Evolutionary conservation across 352 stramenopile genomes (phyloP), one percentile per base, ranked within the genome.

Genomic region (Globisporangium recalcitrans): DNA sequence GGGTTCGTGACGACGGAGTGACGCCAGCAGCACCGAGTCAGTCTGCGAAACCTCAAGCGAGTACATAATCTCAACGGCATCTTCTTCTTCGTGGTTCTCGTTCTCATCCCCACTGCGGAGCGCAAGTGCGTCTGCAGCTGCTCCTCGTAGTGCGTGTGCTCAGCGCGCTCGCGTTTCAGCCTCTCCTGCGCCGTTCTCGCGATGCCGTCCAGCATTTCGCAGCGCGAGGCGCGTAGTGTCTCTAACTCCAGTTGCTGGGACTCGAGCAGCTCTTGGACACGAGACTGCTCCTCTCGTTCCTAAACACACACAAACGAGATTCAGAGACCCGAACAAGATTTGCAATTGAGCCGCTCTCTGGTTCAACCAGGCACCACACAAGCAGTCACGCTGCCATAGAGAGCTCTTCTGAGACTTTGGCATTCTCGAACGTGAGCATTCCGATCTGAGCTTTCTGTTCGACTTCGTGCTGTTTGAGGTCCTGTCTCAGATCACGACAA

Each of bases 181-280:
- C 84, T 88, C 27, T 85, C 75, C 47, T 91, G 78, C 1, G 81
- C 72, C 24, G 63, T 75, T 0, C 74, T 67, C n/a, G 79, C 77
- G 31, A 91, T 79, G 5, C 69, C 78, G 64, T 91, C 77, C 29
- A 91, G 67, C 57, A 87, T 71, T 13, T 79, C 65, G 26, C 78
- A 81, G 19, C 79, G 74, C 22, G 72, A 75, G 4, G 64, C 58
- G 8, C 73, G 71, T 19, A 80, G 62, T 3, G 69, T 65, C 6
- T 70, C 58, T 2, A 81, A 56, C 38, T 90, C 78, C 1, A 72
- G 26, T 32, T 82, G 68, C 22, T 75, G 70, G 0, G 68, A 52
- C 3, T 71, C 58, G 22, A 89, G 48, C 22, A 72, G 64, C 3
- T 74, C 67, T 34, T 69, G 62, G 21, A 62, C 38, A 2, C 62